phyloP scores from a whole-genome alignment of 1,284 basidiomycete species.

The Dichomitus squalens region DNA sequence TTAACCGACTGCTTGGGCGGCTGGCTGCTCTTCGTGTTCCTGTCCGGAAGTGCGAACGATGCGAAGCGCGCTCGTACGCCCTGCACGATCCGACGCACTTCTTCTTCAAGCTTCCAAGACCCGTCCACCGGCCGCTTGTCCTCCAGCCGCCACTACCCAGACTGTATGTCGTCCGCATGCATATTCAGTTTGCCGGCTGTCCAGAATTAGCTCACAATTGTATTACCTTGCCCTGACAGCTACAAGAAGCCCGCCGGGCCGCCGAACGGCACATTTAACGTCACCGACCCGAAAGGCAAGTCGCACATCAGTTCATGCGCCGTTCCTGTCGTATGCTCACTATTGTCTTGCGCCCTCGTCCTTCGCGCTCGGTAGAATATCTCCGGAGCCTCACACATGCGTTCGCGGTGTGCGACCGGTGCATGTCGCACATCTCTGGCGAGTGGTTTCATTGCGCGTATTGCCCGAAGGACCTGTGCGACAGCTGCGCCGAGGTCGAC shows the following conservation, averaged over 20 bases:
- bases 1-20: background rate
- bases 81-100: constrained; percentile 83
- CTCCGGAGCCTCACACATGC: constrained; percentile 66
- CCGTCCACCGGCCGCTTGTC: constrained; percentile 57
- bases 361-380: constrained; percentile 53
- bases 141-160: constrained; percentile 74
- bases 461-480: constrained; percentile 82
- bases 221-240: constrained; percentile 36
- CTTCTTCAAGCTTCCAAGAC: constrained; percentile 85
- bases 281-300: constrained; percentile 62
- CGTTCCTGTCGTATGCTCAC: background rate
- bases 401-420: constrained; percentile 74
- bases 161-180: constrained; percentile 48
- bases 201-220: background rate
- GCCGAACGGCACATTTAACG: constrained; percentile 40
- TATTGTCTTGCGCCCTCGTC: background rate
- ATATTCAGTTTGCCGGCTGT: background rate
- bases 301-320: constrained; percentile 1
- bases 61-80: constrained; percentile 76
- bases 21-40: too few relatives aligned
- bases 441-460: constrained; percentile 89
- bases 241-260: constrained; percentile 74
- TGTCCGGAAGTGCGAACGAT: constrained; percentile 84
- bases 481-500: constrained; percentile 74
- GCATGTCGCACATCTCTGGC: constrained; percentile 74